These are phyloP conservation scores for Penicillium sp. DNA, from an alignment of 2,329 filamentous ascomycete species.

Conservation along the genomic window DNA sequence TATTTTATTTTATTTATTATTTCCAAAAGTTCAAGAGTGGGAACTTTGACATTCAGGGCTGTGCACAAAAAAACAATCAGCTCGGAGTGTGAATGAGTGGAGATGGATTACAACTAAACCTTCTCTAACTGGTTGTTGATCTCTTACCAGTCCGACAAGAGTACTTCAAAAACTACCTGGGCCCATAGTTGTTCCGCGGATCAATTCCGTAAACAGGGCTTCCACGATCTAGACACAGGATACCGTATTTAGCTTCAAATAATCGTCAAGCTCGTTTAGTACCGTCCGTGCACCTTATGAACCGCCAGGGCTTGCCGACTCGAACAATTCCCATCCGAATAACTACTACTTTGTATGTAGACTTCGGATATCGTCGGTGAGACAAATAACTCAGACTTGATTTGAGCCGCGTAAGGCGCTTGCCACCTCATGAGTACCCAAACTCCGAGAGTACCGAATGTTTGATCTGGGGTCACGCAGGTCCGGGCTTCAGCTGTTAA, in stretches of 20 bases:
- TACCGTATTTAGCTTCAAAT: conserved; percentile 15
- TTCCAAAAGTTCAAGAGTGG: neutral
- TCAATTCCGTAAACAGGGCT: conserved; percentile 1
- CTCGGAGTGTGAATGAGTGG: conserved; percentile 7
- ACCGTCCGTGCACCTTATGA: conserved; percentile 22
- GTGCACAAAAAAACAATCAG: conserved; percentile 5
- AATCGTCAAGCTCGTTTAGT: conserved; percentile 19
- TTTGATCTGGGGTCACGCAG: conserved; percentile 14
- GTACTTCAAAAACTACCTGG: conserved; percentile 10
- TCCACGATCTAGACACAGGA: conserved; percentile 23
- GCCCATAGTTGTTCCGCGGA: conserved; percentile 4
- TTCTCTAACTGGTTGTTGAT: conserved; percentile 2
- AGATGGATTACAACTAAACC: conserved; percentile 5
- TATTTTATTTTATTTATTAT: neutral
- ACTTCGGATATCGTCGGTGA: conserved; percentile 18
- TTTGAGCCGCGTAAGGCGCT: conserved; percentile 13
- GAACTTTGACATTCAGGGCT: conserved; percentile 9
- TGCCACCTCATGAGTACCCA: neutral
- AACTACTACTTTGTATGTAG: neutral
- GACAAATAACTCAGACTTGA: conserved; percentile 6
- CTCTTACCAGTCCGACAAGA: conserved; percentile 12
- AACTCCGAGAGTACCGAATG: conserved; percentile 2
- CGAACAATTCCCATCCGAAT: conserved; percentile 16
- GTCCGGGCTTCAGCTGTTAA: neutral
- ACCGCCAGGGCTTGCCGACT: conserved; percentile 15